Conservation (phyloP, 495 filamentous ascomycete species). For the Geopyxis carbonaria region DNA sequence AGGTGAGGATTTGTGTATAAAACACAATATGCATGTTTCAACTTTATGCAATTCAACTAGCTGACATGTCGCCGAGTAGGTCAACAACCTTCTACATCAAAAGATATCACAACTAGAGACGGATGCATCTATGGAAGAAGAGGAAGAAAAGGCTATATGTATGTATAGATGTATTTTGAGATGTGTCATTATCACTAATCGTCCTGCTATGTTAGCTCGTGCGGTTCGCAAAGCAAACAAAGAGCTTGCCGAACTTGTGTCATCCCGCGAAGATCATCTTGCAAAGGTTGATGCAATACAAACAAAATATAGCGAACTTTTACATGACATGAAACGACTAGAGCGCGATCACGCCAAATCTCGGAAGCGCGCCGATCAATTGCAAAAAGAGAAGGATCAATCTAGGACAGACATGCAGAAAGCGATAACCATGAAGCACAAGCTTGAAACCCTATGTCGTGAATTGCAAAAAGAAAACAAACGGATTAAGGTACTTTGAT, state of each 20-base stretch:
- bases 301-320: slow-evolving; percentile 76
- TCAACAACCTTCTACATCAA: slow-evolving; percentile 62
- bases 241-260: slow-evolving; percentile 34
- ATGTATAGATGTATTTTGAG: slow-evolving; percentile 24
- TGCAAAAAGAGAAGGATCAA: slow-evolving; percentile 94
- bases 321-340: slow-evolving; percentile 83
- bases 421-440: slow-evolving; percentile 72
- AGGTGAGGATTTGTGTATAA: slow-evolving; percentile 22
- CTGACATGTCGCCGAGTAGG: slow-evolving; percentile 29
- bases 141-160: slow-evolving; percentile 95
- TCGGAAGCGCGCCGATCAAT: slow-evolving; percentile 82
- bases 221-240: slow-evolving; percentile 88
- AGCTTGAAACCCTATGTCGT: slow-evolving; percentile 83
- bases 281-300: slow-evolving; percentile 67
- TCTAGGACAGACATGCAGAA: slow-evolving; percentile 72
- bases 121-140: slow-evolving; percentile 81
- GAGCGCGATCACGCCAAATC: slow-evolving; percentile 88
- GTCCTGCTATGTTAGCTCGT: slow-evolving; percentile 34
- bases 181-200: neutral
- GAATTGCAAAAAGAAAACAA: slow-evolving; percentile 94
- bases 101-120: slow-evolving; percentile 92
- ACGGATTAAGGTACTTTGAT: slow-evolving; percentile 79
- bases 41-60: neutral
- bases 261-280: slow-evolving; percentile 24
- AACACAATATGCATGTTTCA: slow-evolving; percentile 20